A percentile compares a stretch with the other conserved stretches of the same genome.
These are phyloP conservation scores for Aquanectria penicillioides DNA, from an alignment of 2,329 filamentous ascomycete genomes.

Conservation along the genomic window DNA sequence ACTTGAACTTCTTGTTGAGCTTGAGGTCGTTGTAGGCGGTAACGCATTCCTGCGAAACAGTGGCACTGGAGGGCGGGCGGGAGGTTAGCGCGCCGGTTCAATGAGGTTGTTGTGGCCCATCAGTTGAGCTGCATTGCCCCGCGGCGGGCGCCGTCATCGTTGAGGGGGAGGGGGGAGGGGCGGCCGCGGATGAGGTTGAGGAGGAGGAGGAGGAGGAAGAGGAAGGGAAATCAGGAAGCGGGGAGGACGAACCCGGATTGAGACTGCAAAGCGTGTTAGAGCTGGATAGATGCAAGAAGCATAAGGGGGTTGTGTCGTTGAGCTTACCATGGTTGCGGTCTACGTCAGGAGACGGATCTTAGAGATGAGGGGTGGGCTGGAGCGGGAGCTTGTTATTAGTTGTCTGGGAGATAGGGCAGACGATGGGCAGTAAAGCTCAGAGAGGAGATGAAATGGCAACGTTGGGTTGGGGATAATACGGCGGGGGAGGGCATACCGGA, in stretches of 20 bases:
- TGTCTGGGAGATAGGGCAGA: slow-evolving; percentile 20
- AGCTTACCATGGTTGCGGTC: slow-evolving; percentile 55
- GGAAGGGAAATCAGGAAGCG: too few relatives aligned
- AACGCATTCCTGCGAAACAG: slow-evolving; percentile 77
- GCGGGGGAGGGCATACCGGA: background rate
- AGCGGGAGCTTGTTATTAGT: slow-evolving; percentile 41
- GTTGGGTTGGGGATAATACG: background rate
- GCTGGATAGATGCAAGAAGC: slow-evolving; percentile 3
- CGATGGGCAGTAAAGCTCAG: background rate
- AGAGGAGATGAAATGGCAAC: too few relatives aligned
- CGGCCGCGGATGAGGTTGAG: slow-evolving; percentile 18
- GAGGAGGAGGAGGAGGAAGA: slow-evolving; percentile 24
- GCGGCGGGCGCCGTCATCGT: slow-evolving; percentile 34
- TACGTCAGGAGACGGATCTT: slow-evolving; percentile 43
- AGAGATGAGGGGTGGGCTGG: slow-evolving; percentile 41
- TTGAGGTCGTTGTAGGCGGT: slow-evolving; percentile 82
- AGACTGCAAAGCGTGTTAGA: slow-evolving; percentile 59
- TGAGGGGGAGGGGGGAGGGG: slow-evolving; percentile 15
- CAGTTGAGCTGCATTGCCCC: slow-evolving; percentile 33
- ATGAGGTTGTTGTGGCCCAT: slow-evolving; percentile 9
- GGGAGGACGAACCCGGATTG: slow-evolving; percentile 70
- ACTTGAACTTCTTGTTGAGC: slow-evolving; percentile 84
- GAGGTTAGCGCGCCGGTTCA: slow-evolving; percentile 40
- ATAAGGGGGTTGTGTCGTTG: slow-evolving; percentile 24
- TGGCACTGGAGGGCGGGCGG: slow-evolving; percentile 64